Evolutionary conservation across 2,329 filamentous ascomycete species (phyloP).

Genomic region (Fusarium sp.): DNA sequence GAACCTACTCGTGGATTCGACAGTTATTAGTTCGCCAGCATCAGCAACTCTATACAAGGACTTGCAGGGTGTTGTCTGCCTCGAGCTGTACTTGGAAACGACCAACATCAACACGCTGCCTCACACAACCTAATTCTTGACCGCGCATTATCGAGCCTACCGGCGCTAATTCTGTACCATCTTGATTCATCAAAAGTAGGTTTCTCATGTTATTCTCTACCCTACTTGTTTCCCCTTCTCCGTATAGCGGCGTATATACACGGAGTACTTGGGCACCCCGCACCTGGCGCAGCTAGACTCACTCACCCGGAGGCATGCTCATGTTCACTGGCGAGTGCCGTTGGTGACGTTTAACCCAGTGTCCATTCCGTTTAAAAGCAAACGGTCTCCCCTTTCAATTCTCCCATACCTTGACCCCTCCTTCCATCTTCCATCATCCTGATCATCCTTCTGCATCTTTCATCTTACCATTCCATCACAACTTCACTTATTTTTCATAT

Average conservation of each 20-base stretch:
- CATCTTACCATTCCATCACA: conserved; percentile 13
- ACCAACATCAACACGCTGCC: not conserved
- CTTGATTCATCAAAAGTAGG: conserved; percentile 31
- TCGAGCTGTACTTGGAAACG: conserved; percentile 2
- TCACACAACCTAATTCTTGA: conserved; percentile 14
- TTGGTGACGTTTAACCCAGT: conserved; percentile 42
- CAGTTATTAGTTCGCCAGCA: not conserved
- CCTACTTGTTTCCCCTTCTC: conserved; percentile 5
- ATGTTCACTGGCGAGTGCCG: conserved; percentile 25
- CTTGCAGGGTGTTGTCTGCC: conserved; percentile 2
- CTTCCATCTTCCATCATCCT: conserved; percentile 36
- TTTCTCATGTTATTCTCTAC: conserved; percentile 15
- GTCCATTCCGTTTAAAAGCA: conserved; percentile 44
- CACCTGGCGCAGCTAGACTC: conserved; percentile 21
- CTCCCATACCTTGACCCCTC: conserved; percentile 31
- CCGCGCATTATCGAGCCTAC: not conserved
- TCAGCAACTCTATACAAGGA: not conserved
- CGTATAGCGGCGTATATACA: conserved; percentile 31
- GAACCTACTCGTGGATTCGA: not conserved
- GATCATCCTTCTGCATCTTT: conserved; percentile 14
- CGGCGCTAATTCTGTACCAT: conserved; percentile 11
- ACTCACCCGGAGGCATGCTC: conserved; percentile 11
- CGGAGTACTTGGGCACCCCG: conserved; percentile 42
- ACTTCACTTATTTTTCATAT: not conserved
- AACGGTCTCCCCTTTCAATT: conserved; percentile 27